Base-by-base conservation (phyloP, 1,284 basidiomycete genomes). In the Pholiota adiposa region DNA sequence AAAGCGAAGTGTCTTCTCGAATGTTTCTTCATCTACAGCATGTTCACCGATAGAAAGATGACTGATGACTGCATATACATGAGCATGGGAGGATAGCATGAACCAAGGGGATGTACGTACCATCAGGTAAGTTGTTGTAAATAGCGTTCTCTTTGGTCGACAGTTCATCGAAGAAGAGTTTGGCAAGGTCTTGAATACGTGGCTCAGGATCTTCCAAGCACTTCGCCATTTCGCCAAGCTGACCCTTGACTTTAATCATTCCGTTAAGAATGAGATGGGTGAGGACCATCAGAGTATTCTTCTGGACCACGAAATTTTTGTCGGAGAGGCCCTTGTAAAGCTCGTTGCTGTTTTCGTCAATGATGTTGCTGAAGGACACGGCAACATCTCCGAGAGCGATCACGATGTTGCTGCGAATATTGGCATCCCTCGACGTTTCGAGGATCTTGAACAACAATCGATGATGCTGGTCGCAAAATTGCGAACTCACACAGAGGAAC, bases 211-310 rank as follows among this genome's bases (percentile, higher is more conserved):
- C 96, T 75, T 98, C 95, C 19, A 99, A 78, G 70, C 97, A 99
- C 77, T 99, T 99, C 33, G 97, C 97, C 96, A 99, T 98, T 81
- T 98, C 97, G 33, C 97, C 97, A 3, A 98, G 81, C 73, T 99
- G 97, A 0, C 97, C 97, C 76, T 99, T 99, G 71, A 98, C 97
- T 75, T 99, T 99, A 81, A 98, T 94, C 97, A 98, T 98, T 0
- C 97, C 97, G 71, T 98, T 98, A 63, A 98, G 77, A 71, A 99
- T 99, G 63, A 99, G 77, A 75, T 99, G 96, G 3, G 97, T 98
- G 60, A 99, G 82, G 50, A 99, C 97, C 97, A 99, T 99, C 51
- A 99, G 83, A 44, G 97, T 98, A 77, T 98, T 98, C 82, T 99
- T 98, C 88, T 98, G 99, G 62, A 99, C 97, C 46, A 92, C 86